Conservation (phyloP, 257 asterid genomes). For the Apocynum venetum region DNA sequence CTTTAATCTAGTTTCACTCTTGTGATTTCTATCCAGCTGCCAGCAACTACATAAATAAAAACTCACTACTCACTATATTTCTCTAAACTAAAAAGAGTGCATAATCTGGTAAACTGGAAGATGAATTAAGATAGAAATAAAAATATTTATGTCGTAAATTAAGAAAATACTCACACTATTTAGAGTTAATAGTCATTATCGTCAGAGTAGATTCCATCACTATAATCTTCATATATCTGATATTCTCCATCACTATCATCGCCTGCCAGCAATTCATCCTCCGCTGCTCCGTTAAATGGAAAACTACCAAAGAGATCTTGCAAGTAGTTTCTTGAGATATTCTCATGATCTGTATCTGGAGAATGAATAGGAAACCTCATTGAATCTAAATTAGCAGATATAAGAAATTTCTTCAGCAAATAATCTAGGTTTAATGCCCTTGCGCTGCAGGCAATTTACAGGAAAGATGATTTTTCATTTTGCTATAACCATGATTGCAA, state of each 20-base stretch:
- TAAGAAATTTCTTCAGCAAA: neutral
- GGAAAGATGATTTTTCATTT: neutral
- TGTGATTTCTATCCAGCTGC: too few relatives aligned
- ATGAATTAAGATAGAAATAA: too few relatives aligned
- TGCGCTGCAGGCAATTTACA: neutral
- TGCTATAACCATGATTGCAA: neutral
- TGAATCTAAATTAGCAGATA: neutral
- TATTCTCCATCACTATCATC: constrained; percentile 53
- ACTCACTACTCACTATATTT: too few relatives aligned
- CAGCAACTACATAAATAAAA: neutral
- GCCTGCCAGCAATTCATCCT: constrained; percentile 34
- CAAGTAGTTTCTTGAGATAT: constrained; percentile 61
- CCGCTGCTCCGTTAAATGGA: constrained; percentile 43
- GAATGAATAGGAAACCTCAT: constrained; percentile 37
- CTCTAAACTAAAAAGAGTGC: too few relatives aligned
- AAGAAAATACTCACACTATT: neutral
- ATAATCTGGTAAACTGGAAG: too few relatives aligned
- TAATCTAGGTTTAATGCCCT: constrained; percentile 1
- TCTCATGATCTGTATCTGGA: constrained; percentile 55
- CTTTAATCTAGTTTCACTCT: too few relatives aligned
- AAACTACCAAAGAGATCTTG: constrained; percentile 88
- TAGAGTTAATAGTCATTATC: constrained; percentile 44
- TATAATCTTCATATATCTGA: constrained; percentile 66
- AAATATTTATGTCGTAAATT: too few relatives aligned
- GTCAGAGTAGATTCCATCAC: constrained; percentile 51